Evolutionary conservation across 2,329 filamentous ascomycete genomes (phyloP).

Genomic region (Ceratocystis variospora): DNA sequence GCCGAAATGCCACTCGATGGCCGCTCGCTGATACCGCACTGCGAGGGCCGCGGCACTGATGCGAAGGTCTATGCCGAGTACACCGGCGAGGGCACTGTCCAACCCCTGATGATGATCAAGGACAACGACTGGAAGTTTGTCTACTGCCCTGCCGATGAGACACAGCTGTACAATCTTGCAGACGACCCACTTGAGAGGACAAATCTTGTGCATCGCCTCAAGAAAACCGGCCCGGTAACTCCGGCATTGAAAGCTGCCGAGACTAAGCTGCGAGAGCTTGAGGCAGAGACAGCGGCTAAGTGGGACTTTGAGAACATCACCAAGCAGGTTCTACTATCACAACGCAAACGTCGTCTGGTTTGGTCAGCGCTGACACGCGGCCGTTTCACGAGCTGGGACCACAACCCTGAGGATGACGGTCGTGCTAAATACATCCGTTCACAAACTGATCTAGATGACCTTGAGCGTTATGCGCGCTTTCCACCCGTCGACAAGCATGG

Average conservation of each 20-base stretch:
- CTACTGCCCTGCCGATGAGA: conserved; percentile 68
- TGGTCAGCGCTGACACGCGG: conserved; percentile 70
- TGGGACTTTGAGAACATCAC: conserved; percentile 78
- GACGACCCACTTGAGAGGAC: conserved; percentile 62
- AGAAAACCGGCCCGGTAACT: conserved; percentile 25
- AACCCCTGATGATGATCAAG: conserved; percentile 87
- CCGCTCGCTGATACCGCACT: conserved; percentile 63
- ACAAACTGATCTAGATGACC: conserved; percentile 64
- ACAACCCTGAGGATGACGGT: conserved; percentile 59
- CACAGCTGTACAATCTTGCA: conserved; percentile 70
- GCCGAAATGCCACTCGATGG: conserved; percentile 73
- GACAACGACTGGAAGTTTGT: conserved; percentile 84
- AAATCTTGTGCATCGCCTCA: conserved; percentile 47
- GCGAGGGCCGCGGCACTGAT: conserved; percentile 46
- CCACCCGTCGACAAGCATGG: conserved; percentile 48
- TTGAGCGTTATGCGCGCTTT: conserved; percentile 63
- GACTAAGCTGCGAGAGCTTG: conserved; percentile 49
- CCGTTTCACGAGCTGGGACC: conserved; percentile 71
- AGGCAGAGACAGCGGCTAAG: conserved; percentile 55
- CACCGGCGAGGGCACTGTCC: conserved; percentile 81
- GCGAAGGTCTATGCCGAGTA: conserved; percentile 93
- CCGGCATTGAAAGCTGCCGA: conserved; percentile 31
- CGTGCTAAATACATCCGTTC: conserved; percentile 70
- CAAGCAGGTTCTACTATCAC: conserved; percentile 56
- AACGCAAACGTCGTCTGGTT: conserved; percentile 64